These are phyloP conservation scores for Didymella keratinophila DNA, from an alignment of 2,329 filamentous ascomycete species.

Conservation along the genomic window DNA sequence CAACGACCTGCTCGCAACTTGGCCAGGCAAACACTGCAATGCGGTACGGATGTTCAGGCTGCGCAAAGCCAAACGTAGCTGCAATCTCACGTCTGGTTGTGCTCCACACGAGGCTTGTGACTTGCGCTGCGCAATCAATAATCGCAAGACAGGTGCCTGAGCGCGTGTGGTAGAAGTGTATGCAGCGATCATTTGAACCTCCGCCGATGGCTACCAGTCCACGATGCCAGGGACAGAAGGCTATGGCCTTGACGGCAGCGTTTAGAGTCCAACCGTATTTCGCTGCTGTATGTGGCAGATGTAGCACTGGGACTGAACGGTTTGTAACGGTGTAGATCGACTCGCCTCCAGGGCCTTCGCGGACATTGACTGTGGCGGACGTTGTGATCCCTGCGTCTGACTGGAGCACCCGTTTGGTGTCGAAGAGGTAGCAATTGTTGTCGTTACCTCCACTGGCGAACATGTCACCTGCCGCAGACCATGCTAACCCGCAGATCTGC, in stretches of 20 bases:
- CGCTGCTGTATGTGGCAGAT: conserved; percentile 64
- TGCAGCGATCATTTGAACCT: conserved; percentile 91
- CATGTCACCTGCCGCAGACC: conserved; percentile 76
- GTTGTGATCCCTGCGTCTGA: conserved; percentile 18
- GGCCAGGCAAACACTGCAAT: conserved; percentile 97
- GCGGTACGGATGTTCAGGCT: conserved; percentile 86
- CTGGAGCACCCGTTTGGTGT: conserved; percentile 67
- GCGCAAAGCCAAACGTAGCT: conserved; percentile 91
- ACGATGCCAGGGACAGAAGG: conserved; percentile 93
- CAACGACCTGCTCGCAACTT: conserved; percentile 82
- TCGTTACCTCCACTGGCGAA: conserved; percentile 95
- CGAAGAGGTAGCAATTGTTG: conserved; percentile 85
- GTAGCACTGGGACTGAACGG: conserved; percentile 48
- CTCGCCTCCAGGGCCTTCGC: conserved; percentile 40
- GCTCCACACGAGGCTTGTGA: conserved; percentile 92
- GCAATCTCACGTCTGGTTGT: conserved; percentile 84
- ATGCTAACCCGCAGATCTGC: conserved; percentile 92
- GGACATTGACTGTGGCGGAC: conserved; percentile 32
- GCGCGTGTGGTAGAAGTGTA: conserved; percentile 91
- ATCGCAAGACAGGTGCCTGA: conserved; percentile 86
- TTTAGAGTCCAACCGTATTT: conserved; percentile 79
- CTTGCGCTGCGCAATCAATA: conserved; percentile 91
- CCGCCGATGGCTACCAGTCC: conserved; percentile 89
- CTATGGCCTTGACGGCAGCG: conserved; percentile 94
- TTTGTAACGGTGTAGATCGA: conserved; percentile 46